Conservation (phyloP, 1,284 basidiomycete genomes). For the Marasmius fiardii region DNA sequence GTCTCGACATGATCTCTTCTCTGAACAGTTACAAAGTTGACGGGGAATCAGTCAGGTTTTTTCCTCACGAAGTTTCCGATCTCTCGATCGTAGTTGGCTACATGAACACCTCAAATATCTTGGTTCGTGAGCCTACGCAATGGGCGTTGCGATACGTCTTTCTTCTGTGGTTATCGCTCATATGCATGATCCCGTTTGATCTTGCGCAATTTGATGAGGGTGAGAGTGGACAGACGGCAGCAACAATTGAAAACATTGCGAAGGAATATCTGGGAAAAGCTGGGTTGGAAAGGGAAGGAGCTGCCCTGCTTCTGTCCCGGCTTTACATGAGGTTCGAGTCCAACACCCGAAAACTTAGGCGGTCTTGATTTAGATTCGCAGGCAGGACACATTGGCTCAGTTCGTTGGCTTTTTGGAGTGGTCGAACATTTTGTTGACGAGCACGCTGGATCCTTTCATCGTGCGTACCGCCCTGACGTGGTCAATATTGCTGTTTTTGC, state of each 20-base stretch:
- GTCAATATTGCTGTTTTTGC: background rate
- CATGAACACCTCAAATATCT: constrained; percentile 49
- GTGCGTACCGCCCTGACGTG: constrained; percentile 33
- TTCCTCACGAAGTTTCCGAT: constrained; percentile 87
- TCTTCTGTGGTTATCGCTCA: constrained; percentile 90
- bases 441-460: constrained; percentile 42
- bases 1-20: constrained; percentile 27
- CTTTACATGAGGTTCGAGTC: constrained; percentile 70
- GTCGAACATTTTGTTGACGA: constrained; percentile 34
- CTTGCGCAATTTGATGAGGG: constrained; percentile 78
- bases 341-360: constrained; percentile 5
- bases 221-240: constrained; percentile 47
- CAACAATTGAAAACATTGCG: constrained; percentile 55
- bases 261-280: constrained; percentile 62
- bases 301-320: constrained; percentile 66
- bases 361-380: constrained; percentile 26
- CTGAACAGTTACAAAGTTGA: background rate
- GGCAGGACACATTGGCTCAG: constrained; percentile 57
- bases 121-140: constrained; percentile 38
- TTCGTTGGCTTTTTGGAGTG: constrained; percentile 52
- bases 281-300: constrained; percentile 83
- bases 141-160: constrained; percentile 88
- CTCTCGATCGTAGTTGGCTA: constrained; percentile 73
- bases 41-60: constrained; percentile 69
- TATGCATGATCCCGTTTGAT: constrained; percentile 94